Evolutionary conservation across 1,284 basidiomycete species (phyloP).

Genomic region (Tilletia indica): DNA sequence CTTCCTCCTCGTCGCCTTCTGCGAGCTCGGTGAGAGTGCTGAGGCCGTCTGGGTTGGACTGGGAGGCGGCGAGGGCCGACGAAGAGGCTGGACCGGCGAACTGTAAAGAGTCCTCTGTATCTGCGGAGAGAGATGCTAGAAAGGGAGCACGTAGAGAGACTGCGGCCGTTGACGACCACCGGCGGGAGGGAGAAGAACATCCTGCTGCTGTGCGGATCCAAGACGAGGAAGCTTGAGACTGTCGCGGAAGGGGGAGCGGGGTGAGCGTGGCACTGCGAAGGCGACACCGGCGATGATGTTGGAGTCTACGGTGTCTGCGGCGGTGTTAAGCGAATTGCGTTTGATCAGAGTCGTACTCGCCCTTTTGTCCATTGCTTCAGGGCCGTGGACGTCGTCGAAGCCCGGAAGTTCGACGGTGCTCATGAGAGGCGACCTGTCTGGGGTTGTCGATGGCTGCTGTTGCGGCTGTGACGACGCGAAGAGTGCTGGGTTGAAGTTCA

Average conservation of each 20-base stretch:
- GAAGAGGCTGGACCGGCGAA: too few species aligned
- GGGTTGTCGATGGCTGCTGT: slow-evolving; percentile 11
- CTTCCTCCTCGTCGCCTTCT: slow-evolving; percentile 4
- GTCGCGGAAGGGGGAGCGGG: neutral
- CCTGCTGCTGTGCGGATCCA: too few species aligned
- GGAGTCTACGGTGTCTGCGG: neutral
- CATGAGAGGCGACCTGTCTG: neutral
- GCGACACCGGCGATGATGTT: neutral
- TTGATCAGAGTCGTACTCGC: slow-evolving; percentile 26
- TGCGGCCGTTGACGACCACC: neutral
- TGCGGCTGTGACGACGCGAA: neutral
- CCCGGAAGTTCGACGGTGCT: slow-evolving; percentile 40
- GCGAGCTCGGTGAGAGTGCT: slow-evolving; percentile 1
- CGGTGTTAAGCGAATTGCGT: slow-evolving; percentile 26
- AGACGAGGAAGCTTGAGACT: too few species aligned
- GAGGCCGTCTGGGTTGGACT: slow-evolving; percentile 9
- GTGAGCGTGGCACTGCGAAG: neutral
- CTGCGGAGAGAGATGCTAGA: too few species aligned
- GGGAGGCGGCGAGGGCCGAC: neutral
- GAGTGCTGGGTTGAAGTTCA: slow-evolving; percentile 25
- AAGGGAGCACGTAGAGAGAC: slow-evolving; percentile 7
- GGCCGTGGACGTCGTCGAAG: slow-evolving; percentile 45
- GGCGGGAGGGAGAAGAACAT: neutral
- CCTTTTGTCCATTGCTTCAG: slow-evolving; percentile 29
- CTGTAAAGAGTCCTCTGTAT: too few species aligned